Base-by-base conservation (phyloP, 2,329 filamentous ascomycete genomes). In the Alternaria longipes region DNA sequence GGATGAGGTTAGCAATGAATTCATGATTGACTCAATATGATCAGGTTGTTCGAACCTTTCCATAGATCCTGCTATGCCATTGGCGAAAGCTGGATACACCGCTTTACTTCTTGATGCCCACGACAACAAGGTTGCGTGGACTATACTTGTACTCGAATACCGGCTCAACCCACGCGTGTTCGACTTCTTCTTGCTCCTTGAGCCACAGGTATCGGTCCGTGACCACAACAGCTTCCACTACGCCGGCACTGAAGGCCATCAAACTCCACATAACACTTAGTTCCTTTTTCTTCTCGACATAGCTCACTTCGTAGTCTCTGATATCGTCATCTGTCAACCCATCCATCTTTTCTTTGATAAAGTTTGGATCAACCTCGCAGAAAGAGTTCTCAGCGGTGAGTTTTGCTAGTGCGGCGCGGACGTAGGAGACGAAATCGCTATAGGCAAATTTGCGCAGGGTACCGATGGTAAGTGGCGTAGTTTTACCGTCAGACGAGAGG, bases 231-330 rank as follows among this genome's bases (percentile, higher is more conserved):
- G 93, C 92, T 82, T 99, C 95, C 3, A 96, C 89, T 4, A 97
- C 90, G 20, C 88, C 88, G 3, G 94, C 94, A 77, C 93, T 96
- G 72, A 97, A 97, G 1, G 95, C 94, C 94, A 99, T 99, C 71
- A 99, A 78, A 68, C 88, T 93, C 95, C 95, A 99, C 60, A 96
- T 87, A 8, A 96, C 86, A 73, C 91, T 93, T 40, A 99, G 81
- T 74, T 97, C 91, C 70, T 93, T 91, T 81, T 91, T 92, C 56
- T 90, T 84, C 40, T 84, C 83, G n/a, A 47, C 42, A 78, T 90
- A 97, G 42, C 80, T 76, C 9, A 76, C 72, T 72, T 91, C 90
- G 76, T 98, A 99, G 14, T 70, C 78, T 9, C 85, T 82, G 49
- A 98, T 90, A 65, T 94, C 90, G 40, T 90, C 89, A 68, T 96